Conservation (phyloP, 768 basidiomycete species). For the Epithele typhae region DNA sequence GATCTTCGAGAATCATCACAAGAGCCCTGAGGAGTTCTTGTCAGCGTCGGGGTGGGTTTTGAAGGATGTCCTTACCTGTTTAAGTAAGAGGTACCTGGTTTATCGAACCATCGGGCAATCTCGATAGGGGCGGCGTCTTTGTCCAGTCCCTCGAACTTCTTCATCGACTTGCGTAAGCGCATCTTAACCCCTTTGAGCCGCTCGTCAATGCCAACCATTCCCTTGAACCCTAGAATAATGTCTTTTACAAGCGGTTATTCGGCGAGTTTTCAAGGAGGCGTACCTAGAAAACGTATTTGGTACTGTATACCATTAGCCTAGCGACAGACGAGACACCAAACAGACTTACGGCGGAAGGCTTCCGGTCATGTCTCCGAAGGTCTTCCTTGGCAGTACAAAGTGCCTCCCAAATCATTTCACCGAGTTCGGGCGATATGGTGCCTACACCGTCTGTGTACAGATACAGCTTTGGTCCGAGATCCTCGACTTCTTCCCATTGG, state of each 20-base stretch:
- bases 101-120: constrained; percentile 60
- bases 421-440: constrained; percentile 62
- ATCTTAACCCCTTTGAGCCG: constrained; percentile 56
- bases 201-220: constrained; percentile 67
- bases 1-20: constrained; percentile 76
- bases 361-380: constrained; percentile 21
- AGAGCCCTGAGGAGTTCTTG: constrained; percentile 67
- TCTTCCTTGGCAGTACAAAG: constrained; percentile 41
- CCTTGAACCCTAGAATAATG: constrained; percentile 50
- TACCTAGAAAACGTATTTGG: constrained; percentile 77
- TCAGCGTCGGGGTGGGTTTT: no score
- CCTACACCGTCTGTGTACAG: constrained; percentile 78
- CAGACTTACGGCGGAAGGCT: constrained; percentile 62
- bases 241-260: neutral
- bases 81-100: constrained; percentile 59
- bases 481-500: constrained; percentile 63
- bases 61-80: constrained; percentile 51
- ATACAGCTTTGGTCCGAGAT: constrained; percentile 43
- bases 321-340: no score
- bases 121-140: constrained; percentile 58
- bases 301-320: constrained; percentile 39
- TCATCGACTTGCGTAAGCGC: constrained; percentile 70
- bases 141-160: constrained; percentile 58
- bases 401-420: constrained; percentile 53
- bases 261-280: neutral